Percentiles rank a stretch among this genome's conserved stretches.
Conservation (phyloP, 495 filamentous ascomycete species). For the Aspergillus incahuasiensis region DNA sequence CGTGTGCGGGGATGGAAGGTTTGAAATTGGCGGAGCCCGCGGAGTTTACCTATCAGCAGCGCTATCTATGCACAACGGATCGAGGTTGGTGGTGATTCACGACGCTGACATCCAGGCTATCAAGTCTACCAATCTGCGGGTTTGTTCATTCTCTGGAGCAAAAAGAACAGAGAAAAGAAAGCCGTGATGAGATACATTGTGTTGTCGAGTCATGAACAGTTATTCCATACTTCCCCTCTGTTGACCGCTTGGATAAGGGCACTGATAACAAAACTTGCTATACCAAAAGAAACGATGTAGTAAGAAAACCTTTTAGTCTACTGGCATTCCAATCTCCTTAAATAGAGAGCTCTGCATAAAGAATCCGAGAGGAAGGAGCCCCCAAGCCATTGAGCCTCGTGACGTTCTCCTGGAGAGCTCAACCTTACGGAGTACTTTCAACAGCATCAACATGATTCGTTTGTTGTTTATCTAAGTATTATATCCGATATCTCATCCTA, state of each 20-base stretch:
- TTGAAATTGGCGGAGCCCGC: conserved; percentile 9
- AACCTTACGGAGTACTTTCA: background rate
- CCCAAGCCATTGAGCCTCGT: background rate
- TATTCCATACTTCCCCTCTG: background rate
- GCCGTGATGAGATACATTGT: background rate
- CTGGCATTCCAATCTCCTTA: background rate
- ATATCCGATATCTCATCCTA: background rate
- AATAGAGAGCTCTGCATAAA: background rate
- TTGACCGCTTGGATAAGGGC: background rate
- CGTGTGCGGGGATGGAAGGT: conserved; percentile 11
- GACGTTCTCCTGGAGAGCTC: background rate
- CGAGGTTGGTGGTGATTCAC: no score
- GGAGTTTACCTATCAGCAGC: background rate
- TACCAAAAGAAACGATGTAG: background rate
- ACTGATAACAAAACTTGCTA: background rate
- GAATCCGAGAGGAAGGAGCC: background rate
- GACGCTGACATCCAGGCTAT: background rate
- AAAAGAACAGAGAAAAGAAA: background rate
- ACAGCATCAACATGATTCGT: background rate
- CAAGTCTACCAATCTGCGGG: background rate
- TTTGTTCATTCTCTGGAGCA: background rate
- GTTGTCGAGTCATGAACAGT: background rate
- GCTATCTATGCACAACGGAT: background rate
- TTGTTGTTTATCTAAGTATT: background rate
- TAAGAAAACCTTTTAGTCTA: background rate